Evolutionary conservation across 345 rosid genomes (phyloP), one percentile per base, ranked within the genome.

Genomic region (Pelargonium nanum): DNA sequence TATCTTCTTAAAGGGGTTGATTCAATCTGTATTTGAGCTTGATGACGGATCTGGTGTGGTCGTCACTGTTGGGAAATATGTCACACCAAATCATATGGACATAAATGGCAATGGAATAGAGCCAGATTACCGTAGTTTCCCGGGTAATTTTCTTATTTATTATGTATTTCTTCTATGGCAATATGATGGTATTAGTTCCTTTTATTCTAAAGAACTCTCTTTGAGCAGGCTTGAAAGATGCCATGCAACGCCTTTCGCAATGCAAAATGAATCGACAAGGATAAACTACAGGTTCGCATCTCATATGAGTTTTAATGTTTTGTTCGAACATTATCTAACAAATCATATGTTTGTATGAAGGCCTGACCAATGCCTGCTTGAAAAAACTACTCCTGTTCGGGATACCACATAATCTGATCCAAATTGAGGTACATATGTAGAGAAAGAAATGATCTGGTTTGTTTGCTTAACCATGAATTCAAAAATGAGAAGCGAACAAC

Each of bases 91-190:
- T 69, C 95, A 81, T 59, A 69, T 73, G 87, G 97, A 92, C 73
- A 84, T 89, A 73, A 92, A 92, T 64, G 96, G 98, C 64, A 87
- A 87, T 34, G 96, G 98, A 67, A 86, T 88, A 16, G 88, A 92
- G 64, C 89, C 95, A 30, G 95, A 92, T 68, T 85, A 66, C 75
- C 72, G 55, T 66, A 81, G 70, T 32, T 28, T 85, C 58, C 96
- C 95, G 67, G 95, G 96, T 89, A 81, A 22, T 54, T 20, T 16
- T 60, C 48, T 70, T 58, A 24, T 63, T 63, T 26, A 51, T 57
- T 22, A n/a, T n/a, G n/a, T 20, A 17, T 2, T 12, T 4, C 28
- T 58, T 19, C 21, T 24, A 2, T 23, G 21, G n/a, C 55, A 50
- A 16, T 66, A 16, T 20, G 28, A 28, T 0, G 12, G 26, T 51